Conservation (phyloP, 371 early-diverging fungal species). For the Syncephalastrum contaminatum region DNA sequence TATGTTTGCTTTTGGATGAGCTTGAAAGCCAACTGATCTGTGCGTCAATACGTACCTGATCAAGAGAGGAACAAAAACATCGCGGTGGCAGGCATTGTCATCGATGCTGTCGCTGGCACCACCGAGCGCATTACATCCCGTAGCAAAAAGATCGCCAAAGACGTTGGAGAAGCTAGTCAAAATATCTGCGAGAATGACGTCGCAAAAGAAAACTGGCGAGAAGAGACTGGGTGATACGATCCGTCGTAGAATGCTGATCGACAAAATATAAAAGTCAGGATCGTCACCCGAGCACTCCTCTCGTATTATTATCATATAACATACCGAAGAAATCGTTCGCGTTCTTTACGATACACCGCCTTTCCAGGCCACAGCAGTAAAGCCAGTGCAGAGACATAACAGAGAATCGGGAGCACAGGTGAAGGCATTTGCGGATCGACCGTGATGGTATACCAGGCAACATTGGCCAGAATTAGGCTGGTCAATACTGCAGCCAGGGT, state of each 20-base stretch:
- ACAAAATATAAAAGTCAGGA: not conserved
- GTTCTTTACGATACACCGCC: slow-evolving; percentile 55
- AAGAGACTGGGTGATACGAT: slow-evolving; percentile 48
- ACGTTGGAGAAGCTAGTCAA: slow-evolving; percentile 89
- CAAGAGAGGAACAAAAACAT: slow-evolving; percentile 55
- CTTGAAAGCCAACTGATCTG: not conserved
- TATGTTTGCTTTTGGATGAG: no score
- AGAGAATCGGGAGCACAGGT: slow-evolving; percentile 43
- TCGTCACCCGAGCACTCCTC: not conserved
- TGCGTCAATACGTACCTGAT: slow-evolving; percentile 47
- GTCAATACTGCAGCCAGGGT: slow-evolving; percentile 39
- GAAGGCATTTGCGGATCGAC: slow-evolving; percentile 10
- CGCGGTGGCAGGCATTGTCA: slow-evolving; percentile 46
- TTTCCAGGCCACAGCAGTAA: slow-evolving; percentile 59
- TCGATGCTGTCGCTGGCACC: slow-evolving; percentile 41
- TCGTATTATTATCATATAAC: not conserved
- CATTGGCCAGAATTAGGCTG: slow-evolving; percentile 27
- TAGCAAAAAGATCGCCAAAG: slow-evolving; percentile 75
- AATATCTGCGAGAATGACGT: slow-evolving; percentile 91
- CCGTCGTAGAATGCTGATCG: slow-evolving; percentile 35
- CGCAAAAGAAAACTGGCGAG: slow-evolving; percentile 72
- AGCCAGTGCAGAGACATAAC: slow-evolving; percentile 51
- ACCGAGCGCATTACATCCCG: slow-evolving; percentile 7
- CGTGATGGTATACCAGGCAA: slow-evolving; percentile 29
- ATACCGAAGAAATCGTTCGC: slow-evolving; percentile 65